Evolutionary conservation across 192 early-diverging fungal species (phyloP), one percentile per base, ranked within the genome.

Genomic region (Coemansia sp.): DNA sequence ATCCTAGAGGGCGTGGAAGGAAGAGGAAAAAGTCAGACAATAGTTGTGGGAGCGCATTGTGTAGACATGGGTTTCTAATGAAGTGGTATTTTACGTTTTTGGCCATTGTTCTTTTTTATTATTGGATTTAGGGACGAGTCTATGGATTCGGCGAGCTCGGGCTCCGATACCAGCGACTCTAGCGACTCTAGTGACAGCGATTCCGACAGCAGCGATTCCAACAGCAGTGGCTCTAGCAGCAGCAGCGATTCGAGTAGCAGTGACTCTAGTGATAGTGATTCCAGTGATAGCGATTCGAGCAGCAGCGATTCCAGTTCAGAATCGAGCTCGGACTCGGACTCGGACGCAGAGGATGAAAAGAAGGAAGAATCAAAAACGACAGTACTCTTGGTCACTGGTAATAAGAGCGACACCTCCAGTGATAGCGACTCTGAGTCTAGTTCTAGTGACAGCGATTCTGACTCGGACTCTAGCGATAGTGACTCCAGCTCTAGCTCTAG

Each of bases 401-500:
- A 2, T 11, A 54, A 22, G 9, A 54, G 51, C 51, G 14, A 9
- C 57, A 16, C 45, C 67, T 19, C 54, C 48, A 38, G 55, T n/a
- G 68, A 56, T 49, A 41, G 40, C 39, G 67, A 69, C 13, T 61
- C 54, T n/a, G 49, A 37, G 22, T 16, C 65, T 16, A 63, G 61
- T 49, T 62, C 60, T 45, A 51, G 39, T 2, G 48, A 61, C 39
- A 66, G 64, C 50, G 67, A 60, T 14, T 72, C 70, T 42, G 42
- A 41, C 22, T 64, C 61, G 10, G 41, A 37, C 10, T 57, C 53
- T 41, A 32, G 53, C 11, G 44, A 55, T 55, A 46, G 54, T 17
- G 40, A 22, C 50, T 72, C 70, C 39, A 61, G 53, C 42, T 54
- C 57, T 49, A 53, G 46, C 57, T 71, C 70, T 41, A 60, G 62